Evolutionary conservation across 2,329 filamentous ascomycete species (phyloP).

Genomic region (Corinectria fuckeliana): DNA sequence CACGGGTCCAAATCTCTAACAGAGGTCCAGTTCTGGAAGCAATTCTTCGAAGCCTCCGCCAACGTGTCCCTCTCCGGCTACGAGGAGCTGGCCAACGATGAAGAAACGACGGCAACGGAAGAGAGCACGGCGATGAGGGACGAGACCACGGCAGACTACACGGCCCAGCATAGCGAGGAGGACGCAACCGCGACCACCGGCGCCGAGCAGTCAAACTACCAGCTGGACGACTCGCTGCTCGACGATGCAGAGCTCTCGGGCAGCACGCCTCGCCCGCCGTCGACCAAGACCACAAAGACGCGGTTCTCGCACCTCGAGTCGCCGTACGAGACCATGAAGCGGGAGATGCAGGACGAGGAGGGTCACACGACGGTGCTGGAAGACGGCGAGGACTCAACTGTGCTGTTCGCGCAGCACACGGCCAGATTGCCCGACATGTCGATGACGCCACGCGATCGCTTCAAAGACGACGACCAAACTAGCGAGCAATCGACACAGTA

Average conservation of each 20-base stretch:
- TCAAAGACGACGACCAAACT: slow-evolving; percentile 43
- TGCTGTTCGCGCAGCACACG: slow-evolving; percentile 59
- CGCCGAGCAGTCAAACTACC: slow-evolving; percentile 45
- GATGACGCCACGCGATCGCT: slow-evolving; percentile 59
- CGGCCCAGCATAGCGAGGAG: slow-evolving; percentile 49
- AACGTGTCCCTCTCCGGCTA: slow-evolving; percentile 97
- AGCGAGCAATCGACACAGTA: slow-evolving; percentile 45
- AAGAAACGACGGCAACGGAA: slow-evolving; percentile 59
- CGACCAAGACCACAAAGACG: slow-evolving; percentile 56
- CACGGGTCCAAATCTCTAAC: not conserved
- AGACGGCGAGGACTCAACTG: slow-evolving; percentile 54
- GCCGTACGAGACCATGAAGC: slow-evolving; percentile 76
- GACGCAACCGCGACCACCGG: slow-evolving; percentile 46
- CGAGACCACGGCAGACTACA: slow-evolving; percentile 58
- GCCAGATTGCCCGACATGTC: slow-evolving; percentile 67
- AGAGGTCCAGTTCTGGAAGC: slow-evolving; percentile 87
- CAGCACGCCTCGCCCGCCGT: slow-evolving; percentile 70
- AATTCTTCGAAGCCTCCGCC: slow-evolving; percentile 98
- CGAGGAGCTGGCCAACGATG: slow-evolving; percentile 77
- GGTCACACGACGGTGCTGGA: slow-evolving; percentile 44
- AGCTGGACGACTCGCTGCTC: slow-evolving; percentile 69
- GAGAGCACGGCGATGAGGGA: slow-evolving; percentile 64
- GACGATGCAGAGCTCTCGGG: slow-evolving; percentile 68
- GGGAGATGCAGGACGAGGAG: slow-evolving; percentile 64
- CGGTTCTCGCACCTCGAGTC: slow-evolving; percentile 73